Percentiles rank a stretch among this genome's conserved stretches.
phyloP scores from a whole-genome alignment of 2,329 filamentous ascomycete species.

The Xylogone sp. region DNA sequence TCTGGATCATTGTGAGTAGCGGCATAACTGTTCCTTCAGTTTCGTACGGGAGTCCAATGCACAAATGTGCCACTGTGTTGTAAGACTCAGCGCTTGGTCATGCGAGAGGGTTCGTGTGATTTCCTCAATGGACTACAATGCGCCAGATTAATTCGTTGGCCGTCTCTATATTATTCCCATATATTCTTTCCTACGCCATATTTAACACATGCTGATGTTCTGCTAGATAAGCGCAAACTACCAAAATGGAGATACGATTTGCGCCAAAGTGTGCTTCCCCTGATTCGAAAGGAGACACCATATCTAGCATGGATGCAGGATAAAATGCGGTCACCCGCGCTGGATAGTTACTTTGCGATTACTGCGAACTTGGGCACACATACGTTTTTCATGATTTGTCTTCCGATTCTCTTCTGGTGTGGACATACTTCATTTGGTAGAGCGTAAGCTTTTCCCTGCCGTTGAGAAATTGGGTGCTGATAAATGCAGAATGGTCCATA shows the following conservation, averaged over 20 bases:
- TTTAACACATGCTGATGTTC: not conserved
- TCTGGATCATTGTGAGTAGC: constrained; percentile 67
- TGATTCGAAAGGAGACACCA: constrained; percentile 92
- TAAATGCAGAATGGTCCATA: constrained; percentile 59
- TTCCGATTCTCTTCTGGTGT: constrained; percentile 97
- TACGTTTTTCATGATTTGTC: constrained; percentile 95
- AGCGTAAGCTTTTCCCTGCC: constrained; percentile 57
- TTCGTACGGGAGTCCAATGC: not conserved
- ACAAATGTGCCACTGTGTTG: no score
- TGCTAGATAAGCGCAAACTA: constrained; percentile 73
- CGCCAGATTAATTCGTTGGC: no score
- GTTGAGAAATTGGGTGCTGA: constrained; percentile 13
- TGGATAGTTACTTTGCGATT: constrained; percentile 96
- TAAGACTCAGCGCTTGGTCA: no score
- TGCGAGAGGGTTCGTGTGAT: no score
- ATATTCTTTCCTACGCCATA: no score
- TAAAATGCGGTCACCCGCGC: constrained; percentile 71
- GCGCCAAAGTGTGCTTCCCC: constrained; percentile 76
- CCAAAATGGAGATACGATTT: constrained; percentile 85
- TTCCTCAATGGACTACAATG: no score
- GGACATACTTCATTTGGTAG: constrained; percentile 81
- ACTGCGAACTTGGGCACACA: constrained; percentile 96
- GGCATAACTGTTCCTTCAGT: not conserved
- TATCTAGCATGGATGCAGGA: constrained; percentile 86
- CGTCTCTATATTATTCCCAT: no score